Evolutionary conservation across 1,284 basidiomycete species (phyloP), one percentile per base, ranked within the genome.

Genomic region (Neolentinus lepideus): DNA sequence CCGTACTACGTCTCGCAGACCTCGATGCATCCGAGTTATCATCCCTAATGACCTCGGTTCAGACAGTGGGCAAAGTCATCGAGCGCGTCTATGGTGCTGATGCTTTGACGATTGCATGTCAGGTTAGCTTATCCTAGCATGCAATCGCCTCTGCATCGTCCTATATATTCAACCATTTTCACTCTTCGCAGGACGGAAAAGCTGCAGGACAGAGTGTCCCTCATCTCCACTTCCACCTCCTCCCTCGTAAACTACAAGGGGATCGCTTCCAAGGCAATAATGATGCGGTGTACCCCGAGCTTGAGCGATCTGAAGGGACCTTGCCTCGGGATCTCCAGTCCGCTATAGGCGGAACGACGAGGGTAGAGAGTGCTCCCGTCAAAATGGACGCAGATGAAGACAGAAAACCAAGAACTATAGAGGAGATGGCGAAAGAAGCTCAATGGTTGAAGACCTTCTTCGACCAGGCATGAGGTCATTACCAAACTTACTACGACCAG

Each of bases 191-290:
- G 90, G 94, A 96, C 66, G 93, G 94, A 4, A 80, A 77, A 56
- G 86, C 87, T 6, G 90, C 92, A 0, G 88, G 93, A 0, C 94
- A 97, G 73, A 85, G 84, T 3, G 84, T 95, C 14, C 86, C 92
- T 0, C 94, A 96, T 64, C 90, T 96, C 22, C 94, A 97, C 67
- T 88, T 96, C 60, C 94, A 96, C 66, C 72, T 96, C 27, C 73
- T 97, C 10, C 94, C 94, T 22, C 82, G 94, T 1, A 84, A 84
- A 63, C 70, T 76, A 24, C 76, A 80, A 51, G 84, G 83, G 11
- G 88, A 91, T 67, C 70, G 69, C n/a, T 91, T 84, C 75, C 38
- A 43, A 21, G 79, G 77, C 54, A 71, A 77, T 47, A 91, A 89
- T 64, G 92, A 95, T 67, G 78, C 81, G 19, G 73, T 96, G 45